phyloP scores from a whole-genome alignment of 371 early-diverging fungal species.

The Rhizopus stolonifer region DNA sequence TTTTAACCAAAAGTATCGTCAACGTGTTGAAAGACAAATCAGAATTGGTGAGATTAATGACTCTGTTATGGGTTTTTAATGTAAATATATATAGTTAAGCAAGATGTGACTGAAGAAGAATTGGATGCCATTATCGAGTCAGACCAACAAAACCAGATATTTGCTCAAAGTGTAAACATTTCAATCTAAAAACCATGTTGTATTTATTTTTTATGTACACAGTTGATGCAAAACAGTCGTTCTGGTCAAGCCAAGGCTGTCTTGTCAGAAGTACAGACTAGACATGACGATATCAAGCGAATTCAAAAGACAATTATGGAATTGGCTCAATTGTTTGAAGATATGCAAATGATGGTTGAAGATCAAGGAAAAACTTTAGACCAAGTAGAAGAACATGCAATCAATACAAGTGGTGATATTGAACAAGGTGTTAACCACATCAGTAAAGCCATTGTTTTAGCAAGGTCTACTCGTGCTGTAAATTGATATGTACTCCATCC shows the following conservation, averaged over 20 bases:
- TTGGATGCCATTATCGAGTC: conserved; percentile 74
- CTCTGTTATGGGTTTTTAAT: background rate
- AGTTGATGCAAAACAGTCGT: conserved; percentile 75
- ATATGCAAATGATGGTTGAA: conserved; percentile 87
- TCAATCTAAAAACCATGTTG: background rate
- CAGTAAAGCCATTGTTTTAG: conserved; percentile 67
- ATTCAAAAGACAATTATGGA: conserved; percentile 87
- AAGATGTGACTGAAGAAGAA: conserved; percentile 82
- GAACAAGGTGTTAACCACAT: conserved; percentile 74
- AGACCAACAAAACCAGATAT: conserved; percentile 73
- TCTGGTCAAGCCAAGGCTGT: conserved; percentile 81
- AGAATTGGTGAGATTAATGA: conserved; percentile 64
- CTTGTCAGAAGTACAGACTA: conserved; percentile 79
- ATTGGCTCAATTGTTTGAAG: conserved; percentile 84
- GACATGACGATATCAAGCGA: conserved; percentile 86
- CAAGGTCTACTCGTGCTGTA: conserved; percentile 75
- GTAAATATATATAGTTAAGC: conserved; percentile 64
- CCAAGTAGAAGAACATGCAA: conserved; percentile 69
- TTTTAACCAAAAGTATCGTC: conserved; percentile 81
- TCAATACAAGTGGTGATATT: conserved; percentile 62
- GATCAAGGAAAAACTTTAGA: conserved; percentile 76
- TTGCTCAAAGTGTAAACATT: conserved; percentile 74
- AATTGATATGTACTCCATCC: conserved; percentile 11
- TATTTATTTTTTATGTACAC: background rate
- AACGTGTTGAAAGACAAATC: conserved; percentile 82